These are phyloP conservation scores for Fusarium nisikadoi DNA, from an alignment of 2,329 filamentous ascomycete genomes.

Conservation along the genomic window DNA sequence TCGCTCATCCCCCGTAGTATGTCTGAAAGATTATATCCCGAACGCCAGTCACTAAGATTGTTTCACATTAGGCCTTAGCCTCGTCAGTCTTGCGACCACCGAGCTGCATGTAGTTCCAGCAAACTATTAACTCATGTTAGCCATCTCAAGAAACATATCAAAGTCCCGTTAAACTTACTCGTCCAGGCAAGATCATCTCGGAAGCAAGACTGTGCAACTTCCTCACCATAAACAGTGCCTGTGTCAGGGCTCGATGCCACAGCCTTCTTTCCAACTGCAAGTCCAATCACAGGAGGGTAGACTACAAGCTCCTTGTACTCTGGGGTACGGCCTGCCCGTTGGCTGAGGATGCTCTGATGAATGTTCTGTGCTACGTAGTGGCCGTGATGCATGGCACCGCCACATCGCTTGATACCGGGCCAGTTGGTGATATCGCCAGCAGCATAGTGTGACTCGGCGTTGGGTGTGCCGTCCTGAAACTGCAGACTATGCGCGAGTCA, in stretches of 20 bases:
- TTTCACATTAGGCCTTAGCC: conserved; percentile 35
- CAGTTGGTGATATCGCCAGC: conserved; percentile 76
- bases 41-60: conserved; percentile 34
- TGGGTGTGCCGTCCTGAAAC: conserved; percentile 64
- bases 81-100: conserved; percentile 48
- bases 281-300: conserved; percentile 73
- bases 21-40: conserved; percentile 13
- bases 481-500: conserved; percentile 56
- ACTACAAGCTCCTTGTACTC: conserved; percentile 61
- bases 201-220: conserved; percentile 73
- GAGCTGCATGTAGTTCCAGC: conserved; percentile 65
- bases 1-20: background rate
- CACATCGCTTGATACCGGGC: conserved; percentile 84
- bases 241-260: conserved; percentile 68
- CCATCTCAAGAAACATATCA: too few species aligned
- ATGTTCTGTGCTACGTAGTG: conserved; percentile 74
- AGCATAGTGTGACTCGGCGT: conserved; percentile 71
- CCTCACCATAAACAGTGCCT: conserved; percentile 69
- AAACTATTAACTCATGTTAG: conserved; percentile 55
- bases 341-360: conserved; percentile 67
- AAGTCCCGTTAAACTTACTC: conserved; percentile 58
- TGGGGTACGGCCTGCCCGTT: conserved; percentile 54
- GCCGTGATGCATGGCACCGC: conserved; percentile 79
- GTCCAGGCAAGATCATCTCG: conserved; percentile 73
- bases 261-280: conserved; percentile 77